Evolutionary conservation across 2,329 filamentous ascomycete species (phyloP), one percentile per base, ranked within the genome.

Genomic region (Pseudocercospora musae): DNA sequence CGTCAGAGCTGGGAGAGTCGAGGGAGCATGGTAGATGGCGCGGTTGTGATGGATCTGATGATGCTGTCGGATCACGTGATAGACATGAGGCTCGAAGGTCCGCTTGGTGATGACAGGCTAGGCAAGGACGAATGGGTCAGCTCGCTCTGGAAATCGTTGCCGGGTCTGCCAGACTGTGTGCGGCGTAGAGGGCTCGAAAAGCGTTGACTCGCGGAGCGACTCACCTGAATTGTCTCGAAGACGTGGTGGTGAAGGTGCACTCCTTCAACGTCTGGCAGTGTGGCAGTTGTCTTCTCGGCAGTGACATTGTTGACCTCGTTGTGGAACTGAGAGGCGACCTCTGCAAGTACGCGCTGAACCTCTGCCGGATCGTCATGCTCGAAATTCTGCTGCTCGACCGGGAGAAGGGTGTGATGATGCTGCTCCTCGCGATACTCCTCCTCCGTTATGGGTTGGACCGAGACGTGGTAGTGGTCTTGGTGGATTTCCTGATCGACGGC

Each of bases 381-480:
- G 63, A 86, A 81, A 18, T 84, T 79, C 58, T 84, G 82, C 72
- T 88, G 81, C 74, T 89, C 81, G 0, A 88, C 82, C 1, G 80
- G 80, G 2, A 78, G 77, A 11, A 87, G 71, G 37, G 86, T 84
- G 72, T 87, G 82, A 15, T 78, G 77, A 70, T 90, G 87, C 73
- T 86, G 77, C 74, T 89, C 87, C 0, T 87, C 85, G 0, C 82
- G 74, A 10, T 80, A 79, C 70, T 84, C 85, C 68, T 81, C 76
- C 67, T 85, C 78, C n/a, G 78, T 60, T 21, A 91, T 76, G 0
- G 88, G 88, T 75, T 91, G 88, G 1, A 90, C 78, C 0, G 85
- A 87, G 53, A 86, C 89, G 73, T 91, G 87, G 73, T 89, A 86
- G 69, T 91, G 88, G 63, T 90, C 85, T 72, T 90, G 88, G 72